These are phyloP conservation scores for Macrolepiota dolichaula DNA, from an alignment of 768 basidiomycete species.

Conservation along the genomic window DNA sequence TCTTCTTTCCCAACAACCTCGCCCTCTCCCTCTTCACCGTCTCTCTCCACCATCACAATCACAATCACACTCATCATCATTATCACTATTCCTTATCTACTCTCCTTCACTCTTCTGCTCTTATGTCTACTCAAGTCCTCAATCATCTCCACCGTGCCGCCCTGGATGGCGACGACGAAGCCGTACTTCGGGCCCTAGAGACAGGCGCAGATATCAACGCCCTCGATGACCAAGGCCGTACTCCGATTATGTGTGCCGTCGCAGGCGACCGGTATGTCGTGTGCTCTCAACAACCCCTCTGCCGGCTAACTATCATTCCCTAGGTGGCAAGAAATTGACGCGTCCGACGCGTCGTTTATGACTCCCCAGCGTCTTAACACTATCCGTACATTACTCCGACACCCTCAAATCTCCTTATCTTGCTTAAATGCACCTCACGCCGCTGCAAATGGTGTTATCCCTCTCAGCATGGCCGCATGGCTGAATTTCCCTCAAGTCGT, in stretches of 20 bases:
- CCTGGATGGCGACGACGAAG: slow-evolving; percentile 51
- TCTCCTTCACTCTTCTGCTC: slow-evolving; percentile 7
- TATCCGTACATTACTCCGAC: slow-evolving; percentile 51
- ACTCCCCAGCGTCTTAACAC: slow-evolving; percentile 52
- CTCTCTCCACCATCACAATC: neutral
- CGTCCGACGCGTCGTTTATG: slow-evolving; percentile 68
- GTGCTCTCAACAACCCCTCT: neutral
- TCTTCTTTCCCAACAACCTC: slow-evolving; percentile 7
- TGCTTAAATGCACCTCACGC: slow-evolving; percentile 73
- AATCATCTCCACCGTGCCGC: slow-evolving; percentile 52
- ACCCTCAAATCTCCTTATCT: slow-evolving; percentile 59
- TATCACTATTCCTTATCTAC: slow-evolving; percentile 5
- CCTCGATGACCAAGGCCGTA: slow-evolving; percentile 56
- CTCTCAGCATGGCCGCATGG: slow-evolving; percentile 79
- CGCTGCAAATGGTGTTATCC: slow-evolving; percentile 70
- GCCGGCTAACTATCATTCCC: slow-evolving; percentile 4
- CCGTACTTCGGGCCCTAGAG: slow-evolving; percentile 49
- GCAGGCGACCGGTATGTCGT: slow-evolving; percentile 64
- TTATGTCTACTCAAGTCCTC: slow-evolving; percentile 24
- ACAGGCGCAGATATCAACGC: slow-evolving; percentile 69
- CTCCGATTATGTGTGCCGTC: slow-evolving; percentile 64
- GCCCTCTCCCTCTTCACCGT: slow-evolving; percentile 1
- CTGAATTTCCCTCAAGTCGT: slow-evolving; percentile 61
- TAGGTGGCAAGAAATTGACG: slow-evolving; percentile 70
- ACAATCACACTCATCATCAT: slow-evolving; percentile 6